Evolutionary conservation across 2,329 filamentous ascomycete genomes (phyloP).

Genomic region (Paraphoma sp.): DNA sequence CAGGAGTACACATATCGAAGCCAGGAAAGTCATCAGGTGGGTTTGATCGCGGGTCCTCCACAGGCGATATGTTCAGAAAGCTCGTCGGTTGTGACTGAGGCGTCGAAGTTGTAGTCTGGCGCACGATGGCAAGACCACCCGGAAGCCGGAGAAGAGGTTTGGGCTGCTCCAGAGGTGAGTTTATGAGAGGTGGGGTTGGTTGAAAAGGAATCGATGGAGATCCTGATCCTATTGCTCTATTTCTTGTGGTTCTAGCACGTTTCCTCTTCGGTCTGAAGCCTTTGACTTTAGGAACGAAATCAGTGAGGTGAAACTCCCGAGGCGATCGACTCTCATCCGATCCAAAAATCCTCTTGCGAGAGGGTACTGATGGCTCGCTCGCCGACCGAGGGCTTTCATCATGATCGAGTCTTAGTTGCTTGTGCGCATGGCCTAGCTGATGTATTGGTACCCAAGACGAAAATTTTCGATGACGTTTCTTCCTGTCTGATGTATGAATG

Average conservation of each 20-base stretch:
- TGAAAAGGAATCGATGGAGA: background rate
- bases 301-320: background rate
- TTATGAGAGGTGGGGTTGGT: background rate
- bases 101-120: conserved; percentile 17
- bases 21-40: conserved; percentile 3
- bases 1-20: conserved; percentile 9
- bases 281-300: background rate
- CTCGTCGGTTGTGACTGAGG: conserved; percentile 6
- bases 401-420: background rate
- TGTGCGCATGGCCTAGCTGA: conserved; percentile 9
- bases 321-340: too few species aligned
- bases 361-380: background rate
- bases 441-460: conserved; percentile 22
- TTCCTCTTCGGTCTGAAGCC: background rate
- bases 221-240: background rate
- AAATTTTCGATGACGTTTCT: conserved; percentile 15
- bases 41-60: conserved; percentile 2
- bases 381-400: background rate
- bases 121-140: conserved; percentile 28
- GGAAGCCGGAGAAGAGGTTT: conserved; percentile 30
- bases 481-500: background rate
- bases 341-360: background rate
- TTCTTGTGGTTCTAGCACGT: background rate
- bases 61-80: conserved; percentile 4
- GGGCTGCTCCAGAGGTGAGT: conserved; percentile 3